These are phyloP conservation scores for Pelargonium citronellum DNA, from an alignment of 441 rosid genomes.

Conservation along the genomic window DNA sequence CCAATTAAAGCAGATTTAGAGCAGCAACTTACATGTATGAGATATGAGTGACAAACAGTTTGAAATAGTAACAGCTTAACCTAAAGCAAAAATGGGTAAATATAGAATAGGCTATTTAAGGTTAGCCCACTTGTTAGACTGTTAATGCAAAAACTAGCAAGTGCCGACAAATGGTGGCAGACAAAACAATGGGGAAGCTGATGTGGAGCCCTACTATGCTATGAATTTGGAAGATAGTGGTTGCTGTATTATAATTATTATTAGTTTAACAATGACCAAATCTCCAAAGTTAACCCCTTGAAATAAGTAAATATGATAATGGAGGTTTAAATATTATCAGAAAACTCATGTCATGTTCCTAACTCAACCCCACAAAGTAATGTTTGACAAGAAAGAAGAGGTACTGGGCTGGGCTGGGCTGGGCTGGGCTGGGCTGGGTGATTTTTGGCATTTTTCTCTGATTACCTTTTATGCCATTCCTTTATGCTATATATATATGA, in stretches of 20 bases:
- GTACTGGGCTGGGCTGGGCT: background rate
- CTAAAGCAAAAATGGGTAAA: background rate
- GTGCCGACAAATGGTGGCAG: conserved; percentile 46
- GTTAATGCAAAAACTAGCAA: conserved; percentile 29
- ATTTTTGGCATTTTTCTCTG: conserved; percentile 20
- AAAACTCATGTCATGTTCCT: conserved; percentile 19
- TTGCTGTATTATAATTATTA: conserved; percentile 11
- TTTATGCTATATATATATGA: conserved; percentile 25
- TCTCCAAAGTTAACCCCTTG: conserved; percentile 31
- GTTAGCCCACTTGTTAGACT: conserved; percentile 18
- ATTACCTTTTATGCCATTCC: conserved; percentile 29
- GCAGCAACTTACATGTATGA: background rate
- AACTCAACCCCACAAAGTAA: conserved; percentile 25
- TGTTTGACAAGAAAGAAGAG: conserved; percentile 18
- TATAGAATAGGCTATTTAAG: background rate
- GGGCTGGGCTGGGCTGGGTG: too few relatives aligned
- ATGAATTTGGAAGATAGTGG: conserved; percentile 6
- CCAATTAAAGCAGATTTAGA: background rate
- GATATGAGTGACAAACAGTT: too few relatives aligned
- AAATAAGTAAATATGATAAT: conserved; percentile 30
- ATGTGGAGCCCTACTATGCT: conserved; percentile 32
- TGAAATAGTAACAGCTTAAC: background rate
- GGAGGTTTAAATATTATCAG: background rate
- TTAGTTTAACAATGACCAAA: conserved; percentile 30
- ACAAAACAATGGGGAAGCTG: conserved; percentile 49